Evolutionary conservation across 306 rosid species (phyloP).

Genomic region (Hippophae tibetana): DNA sequence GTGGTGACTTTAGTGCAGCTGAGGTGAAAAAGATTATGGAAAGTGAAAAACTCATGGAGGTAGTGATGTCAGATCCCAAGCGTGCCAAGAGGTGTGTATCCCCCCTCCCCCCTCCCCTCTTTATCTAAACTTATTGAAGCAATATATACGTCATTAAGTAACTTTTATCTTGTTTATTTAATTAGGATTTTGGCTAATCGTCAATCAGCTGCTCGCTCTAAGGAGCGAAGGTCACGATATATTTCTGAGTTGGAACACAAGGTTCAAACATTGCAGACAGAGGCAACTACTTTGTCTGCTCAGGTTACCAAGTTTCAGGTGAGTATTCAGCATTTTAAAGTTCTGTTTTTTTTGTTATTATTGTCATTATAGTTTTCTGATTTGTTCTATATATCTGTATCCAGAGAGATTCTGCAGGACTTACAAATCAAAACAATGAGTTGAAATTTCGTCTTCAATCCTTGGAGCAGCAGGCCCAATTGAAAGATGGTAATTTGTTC

Average conservation of each 20-base stretch:
- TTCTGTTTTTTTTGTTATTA: background rate
- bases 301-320: conserved; percentile 89
- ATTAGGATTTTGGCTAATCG: conserved; percentile 84
- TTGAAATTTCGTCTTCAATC: conserved; percentile 97
- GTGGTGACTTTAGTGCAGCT: no score
- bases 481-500: conserved; percentile 64
- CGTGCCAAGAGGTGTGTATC: no score
- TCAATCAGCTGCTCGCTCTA: conserved; percentile 92
- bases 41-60: no score
- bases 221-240: conserved; percentile 88
- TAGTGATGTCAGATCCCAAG: no score
- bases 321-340: conserved; percentile 11
- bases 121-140: background rate
- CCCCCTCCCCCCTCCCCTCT: no score
- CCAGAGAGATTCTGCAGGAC: conserved; percentile 88
- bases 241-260: conserved; percentile 92
- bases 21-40: no score
- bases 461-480: conserved; percentile 96
- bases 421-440: conserved; percentile 79
- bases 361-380: conserved; percentile 5
- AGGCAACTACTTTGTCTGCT: conserved; percentile 87
- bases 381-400: conserved; percentile 5
- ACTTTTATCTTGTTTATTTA: conserved; percentile 1
- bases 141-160: no score
- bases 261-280: conserved; percentile 91